A percentile compares a stretch with the other conserved stretches of the same genome.
phyloP scores from a whole-genome alignment of 345 rosid genomes.

The Rhodomyrtus tomentosa region DNA sequence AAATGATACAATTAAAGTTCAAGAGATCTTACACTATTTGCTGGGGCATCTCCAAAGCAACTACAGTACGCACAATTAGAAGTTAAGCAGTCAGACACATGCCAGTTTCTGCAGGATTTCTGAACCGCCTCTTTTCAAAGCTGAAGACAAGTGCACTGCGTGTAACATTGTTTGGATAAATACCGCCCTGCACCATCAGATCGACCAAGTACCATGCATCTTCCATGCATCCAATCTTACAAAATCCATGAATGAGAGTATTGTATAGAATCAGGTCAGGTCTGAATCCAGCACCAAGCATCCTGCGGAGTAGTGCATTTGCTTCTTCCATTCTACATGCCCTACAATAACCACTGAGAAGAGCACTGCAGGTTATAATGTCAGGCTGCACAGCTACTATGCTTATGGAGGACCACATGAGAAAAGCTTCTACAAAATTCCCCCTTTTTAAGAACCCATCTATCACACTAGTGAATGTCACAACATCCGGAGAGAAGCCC shows the following conservation, averaged over 20 bases:
- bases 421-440: conserved; percentile 37
- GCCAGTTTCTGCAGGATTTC: conserved; percentile 14
- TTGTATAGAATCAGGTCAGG: conserved; percentile 38
- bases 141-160: conserved; percentile 26
- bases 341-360: conserved; percentile 38
- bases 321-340: conserved; percentile 29
- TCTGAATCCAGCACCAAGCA: conserved; percentile 29
- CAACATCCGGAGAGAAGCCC: conserved; percentile 24
- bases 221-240: conserved; percentile 19
- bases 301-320: conserved; percentile 21
- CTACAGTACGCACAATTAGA: background rate
- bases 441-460: conserved; percentile 29
- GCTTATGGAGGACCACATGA: conserved; percentile 36
- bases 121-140: conserved; percentile 14
- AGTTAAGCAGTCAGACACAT: background rate
- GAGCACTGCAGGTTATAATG: conserved; percentile 38
- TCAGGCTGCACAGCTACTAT: conserved; percentile 31
- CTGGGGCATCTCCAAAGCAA: background rate
- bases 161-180: conserved; percentile 28
- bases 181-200: conserved; percentile 27
- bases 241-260: conserved; percentile 39
- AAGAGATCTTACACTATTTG: background rate
- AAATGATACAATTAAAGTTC: background rate
- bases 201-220: conserved; percentile 29
- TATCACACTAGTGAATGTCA: conserved; percentile 41